Conservation (phyloP, 2,329 filamentous ascomycete species). For the Hortaea sp. region DNA sequence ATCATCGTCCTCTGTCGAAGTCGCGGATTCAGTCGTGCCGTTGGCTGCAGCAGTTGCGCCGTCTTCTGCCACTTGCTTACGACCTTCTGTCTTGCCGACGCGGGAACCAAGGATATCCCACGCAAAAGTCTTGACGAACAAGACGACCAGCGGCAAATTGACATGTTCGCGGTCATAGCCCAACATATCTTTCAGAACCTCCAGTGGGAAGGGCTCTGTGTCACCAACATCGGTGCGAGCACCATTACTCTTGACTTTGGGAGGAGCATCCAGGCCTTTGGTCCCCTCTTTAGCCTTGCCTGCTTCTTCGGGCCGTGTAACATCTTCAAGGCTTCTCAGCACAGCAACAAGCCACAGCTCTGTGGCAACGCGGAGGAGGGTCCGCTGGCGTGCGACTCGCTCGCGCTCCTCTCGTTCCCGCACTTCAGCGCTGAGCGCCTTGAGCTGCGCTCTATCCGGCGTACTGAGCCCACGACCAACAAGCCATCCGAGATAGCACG, state of each 20-base stretch:
- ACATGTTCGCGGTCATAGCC: slow-evolving; percentile 87
- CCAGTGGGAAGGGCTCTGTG: slow-evolving; percentile 86
- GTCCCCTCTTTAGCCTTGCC: slow-evolving; percentile 47
- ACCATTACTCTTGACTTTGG: slow-evolving; percentile 54
- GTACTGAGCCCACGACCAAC: slow-evolving; percentile 84
- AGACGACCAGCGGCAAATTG: slow-evolving; percentile 81
- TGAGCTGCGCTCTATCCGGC: slow-evolving; percentile 75
- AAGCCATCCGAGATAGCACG: slow-evolving; percentile 83
- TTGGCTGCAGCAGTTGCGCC: slow-evolving; percentile 50
- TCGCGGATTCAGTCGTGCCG: slow-evolving; percentile 42
- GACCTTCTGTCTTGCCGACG: slow-evolving; percentile 59
- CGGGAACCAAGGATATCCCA: slow-evolving; percentile 90
- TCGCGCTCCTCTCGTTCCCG: slow-evolving; percentile 96
- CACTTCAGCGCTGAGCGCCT: slow-evolving; percentile 66
- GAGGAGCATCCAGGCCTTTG: slow-evolving; percentile 44
- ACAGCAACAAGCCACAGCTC: slow-evolving; percentile 93
- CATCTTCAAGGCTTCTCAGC: slow-evolving; percentile 67
- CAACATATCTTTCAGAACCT: slow-evolving; percentile 94
- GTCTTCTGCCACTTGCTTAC: slow-evolving; percentile 75
- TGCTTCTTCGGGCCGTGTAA: slow-evolving; percentile 54
- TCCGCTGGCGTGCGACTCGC: slow-evolving; percentile 71
- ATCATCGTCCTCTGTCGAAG: slow-evolving; percentile 43
- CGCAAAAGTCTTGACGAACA: slow-evolving; percentile 91
- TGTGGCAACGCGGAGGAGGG: slow-evolving; percentile 80
- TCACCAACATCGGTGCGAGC: slow-evolving; percentile 51